phyloP scores from a whole-genome alignment of 441 rosid species.

The Lepidium campestre region DNA sequence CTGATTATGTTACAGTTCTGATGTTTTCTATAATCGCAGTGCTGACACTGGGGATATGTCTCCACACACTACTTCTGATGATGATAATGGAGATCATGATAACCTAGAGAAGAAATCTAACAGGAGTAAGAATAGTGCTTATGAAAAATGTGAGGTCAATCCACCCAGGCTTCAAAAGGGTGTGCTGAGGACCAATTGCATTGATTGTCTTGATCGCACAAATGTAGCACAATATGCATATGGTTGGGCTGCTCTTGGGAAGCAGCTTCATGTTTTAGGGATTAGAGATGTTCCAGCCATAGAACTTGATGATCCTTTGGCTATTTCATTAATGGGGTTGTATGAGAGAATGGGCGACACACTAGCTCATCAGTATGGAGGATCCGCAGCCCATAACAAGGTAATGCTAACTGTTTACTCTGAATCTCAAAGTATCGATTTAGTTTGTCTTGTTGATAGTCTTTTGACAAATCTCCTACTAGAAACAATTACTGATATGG shows the following conservation, averaged over 20 bases:
- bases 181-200: constrained; percentile 95
- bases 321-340: constrained; percentile 74
- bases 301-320: constrained; percentile 78
- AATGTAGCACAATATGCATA: constrained; percentile 99
- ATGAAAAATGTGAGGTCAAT: constrained; percentile 51
- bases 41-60: constrained; percentile 35
- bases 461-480: not conserved
- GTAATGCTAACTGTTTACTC: constrained; percentile 27
- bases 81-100: constrained; percentile 42
- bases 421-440: not conserved
- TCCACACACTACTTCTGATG: constrained; percentile 34
- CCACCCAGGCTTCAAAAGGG: constrained; percentile 69
- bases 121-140: constrained; percentile 22
- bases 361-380: constrained; percentile 97
- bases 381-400: constrained; percentile 99
- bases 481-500: not conserved
- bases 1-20: not conserved
- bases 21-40: constrained; percentile 30
- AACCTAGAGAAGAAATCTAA: constrained; percentile 25
- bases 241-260: constrained; percentile 94
- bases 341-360: constrained; percentile 99
- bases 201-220: constrained; percentile 97
- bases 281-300: constrained; percentile 55
- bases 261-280: constrained; percentile 79
- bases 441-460: not conserved